A percentile compares a stretch with the other conserved stretches of the same genome.
Conservation (phyloP, 306 rosid species). For the Quercus dentata region DNA sequence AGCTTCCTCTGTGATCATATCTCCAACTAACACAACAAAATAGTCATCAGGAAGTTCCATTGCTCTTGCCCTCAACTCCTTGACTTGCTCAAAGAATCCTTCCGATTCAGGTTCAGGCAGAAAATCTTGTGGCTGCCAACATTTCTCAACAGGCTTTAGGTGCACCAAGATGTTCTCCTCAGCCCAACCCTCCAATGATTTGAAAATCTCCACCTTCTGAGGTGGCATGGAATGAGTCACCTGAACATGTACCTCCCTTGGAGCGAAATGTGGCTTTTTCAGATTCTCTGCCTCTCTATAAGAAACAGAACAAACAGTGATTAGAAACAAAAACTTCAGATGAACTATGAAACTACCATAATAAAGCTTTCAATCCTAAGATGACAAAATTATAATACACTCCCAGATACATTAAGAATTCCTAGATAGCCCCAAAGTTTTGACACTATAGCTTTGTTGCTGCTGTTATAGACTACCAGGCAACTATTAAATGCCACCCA, state of each 20-base stretch:
- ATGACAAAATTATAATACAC: not conserved
- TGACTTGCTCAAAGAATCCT: slow-evolving; percentile 53
- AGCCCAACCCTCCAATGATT: slow-evolving; percentile 52
- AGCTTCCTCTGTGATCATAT: slow-evolving; percentile 62
- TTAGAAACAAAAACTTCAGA: not conserved
- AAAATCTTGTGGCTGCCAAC: slow-evolving; percentile 66
- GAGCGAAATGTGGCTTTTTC: slow-evolving; percentile 35
- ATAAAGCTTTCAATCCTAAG: not conserved
- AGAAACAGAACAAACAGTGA: slow-evolving; percentile 1
- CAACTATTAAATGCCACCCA: too few species aligned
- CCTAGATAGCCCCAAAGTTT: not conserved
- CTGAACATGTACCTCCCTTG: slow-evolving; percentile 40
- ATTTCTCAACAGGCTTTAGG: slow-evolving; percentile 52
- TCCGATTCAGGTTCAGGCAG: slow-evolving; percentile 50
- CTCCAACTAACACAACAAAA: slow-evolving; percentile 52
- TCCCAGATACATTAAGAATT: not conserved
- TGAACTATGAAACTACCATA: not conserved
- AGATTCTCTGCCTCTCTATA: slow-evolving; percentile 27
- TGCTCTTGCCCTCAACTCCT: slow-evolving; percentile 52
- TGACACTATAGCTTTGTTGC: too few species aligned
- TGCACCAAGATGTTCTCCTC: slow-evolving; percentile 45
- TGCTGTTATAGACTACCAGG: too few species aligned
- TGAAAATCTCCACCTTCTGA: slow-evolving; percentile 49
- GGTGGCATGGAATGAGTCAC: slow-evolving; percentile 60
- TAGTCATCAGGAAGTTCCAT: slow-evolving; percentile 56